Conservation (phyloP, 2,329 filamentous ascomycete genomes). For the Hansfordia pulvinata region DNA sequence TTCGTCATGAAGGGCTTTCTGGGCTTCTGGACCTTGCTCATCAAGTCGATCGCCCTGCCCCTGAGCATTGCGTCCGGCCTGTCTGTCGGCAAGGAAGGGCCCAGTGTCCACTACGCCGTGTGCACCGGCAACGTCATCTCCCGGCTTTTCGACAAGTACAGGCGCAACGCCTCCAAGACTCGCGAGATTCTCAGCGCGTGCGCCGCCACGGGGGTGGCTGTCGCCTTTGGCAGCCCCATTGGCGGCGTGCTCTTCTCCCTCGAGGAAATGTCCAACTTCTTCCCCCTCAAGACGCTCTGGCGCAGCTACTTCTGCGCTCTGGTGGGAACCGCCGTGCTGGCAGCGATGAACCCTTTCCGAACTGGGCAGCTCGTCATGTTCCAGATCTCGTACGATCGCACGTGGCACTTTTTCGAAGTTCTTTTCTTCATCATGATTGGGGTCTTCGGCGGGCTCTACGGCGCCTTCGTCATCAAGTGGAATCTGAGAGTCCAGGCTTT, state of each 20-base stretch:
- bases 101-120: slow-evolving; percentile 97
- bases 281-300: slow-evolving; percentile 96
- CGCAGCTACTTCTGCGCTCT: slow-evolving; percentile 95
- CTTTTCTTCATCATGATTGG: slow-evolving; percentile 87
- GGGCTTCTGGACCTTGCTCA: slow-evolving; percentile 78
- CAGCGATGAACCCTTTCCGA: slow-evolving; percentile 94
- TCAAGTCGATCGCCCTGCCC: slow-evolving; percentile 86
- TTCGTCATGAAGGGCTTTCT: slow-evolving; percentile 99
- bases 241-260: slow-evolving; percentile 92
- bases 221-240: slow-evolving; percentile 95
- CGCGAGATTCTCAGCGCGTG: slow-evolving; percentile 90
- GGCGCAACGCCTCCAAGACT: slow-evolving; percentile 82
- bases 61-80: slow-evolving; percentile 87
- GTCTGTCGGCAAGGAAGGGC: slow-evolving; percentile 92
- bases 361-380: slow-evolving; percentile 99
- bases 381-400: slow-evolving; percentile 86
- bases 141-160: slow-evolving; percentile 83
- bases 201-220: slow-evolving; percentile 86
- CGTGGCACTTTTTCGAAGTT: slow-evolving; percentile 96
- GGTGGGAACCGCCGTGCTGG: slow-evolving; percentile 82
- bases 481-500: slow-evolving; percentile 85
- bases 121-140: slow-evolving; percentile 97
- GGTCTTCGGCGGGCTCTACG: slow-evolving; percentile 87
- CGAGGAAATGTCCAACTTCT: slow-evolving; percentile 95
- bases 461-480: slow-evolving; percentile 96